Evolutionary conservation across 768 basidiomycete species (phyloP), one percentile per base, ranked within the genome.

Genomic region (Candolleomyces aberdarensis): DNA sequence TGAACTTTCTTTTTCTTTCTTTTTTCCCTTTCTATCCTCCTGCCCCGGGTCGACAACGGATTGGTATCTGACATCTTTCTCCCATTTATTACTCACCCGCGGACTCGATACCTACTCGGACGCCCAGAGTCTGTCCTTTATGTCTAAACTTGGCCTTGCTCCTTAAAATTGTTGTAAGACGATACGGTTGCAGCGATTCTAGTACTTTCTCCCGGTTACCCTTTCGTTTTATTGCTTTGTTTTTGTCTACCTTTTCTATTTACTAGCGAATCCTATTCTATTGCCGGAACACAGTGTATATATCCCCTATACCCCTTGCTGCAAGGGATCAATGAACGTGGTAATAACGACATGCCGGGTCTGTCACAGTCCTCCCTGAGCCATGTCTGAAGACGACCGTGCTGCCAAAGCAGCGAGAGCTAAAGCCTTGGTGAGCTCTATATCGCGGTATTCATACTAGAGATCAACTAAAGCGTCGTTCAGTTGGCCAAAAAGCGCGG

Each of bases 371-470:
- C n/a, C n/a, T 48, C 19, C 50, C 4, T 32, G 48, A 58, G n/a
- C 36, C 14, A 84, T 81, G 85, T 80, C 86, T 22, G 91, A 91
- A 67, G 85, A 87, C 61, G 92, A 94, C 63, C 84, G 92, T 62
- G 89, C 90, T 57, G 85, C 84, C 15, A 92, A 89, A 74, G 84
- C 92, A 58, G 92, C 92, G 3, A 84, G 92, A 63, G 92, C 89
- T 59, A 91, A 89, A 72, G 91, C 89, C 53, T 69, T 94, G 84
- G 92, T 93, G 71, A 61, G 82, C 6, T 32, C 13, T 15, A 49
- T 20, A 4, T 57, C 41, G 40, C 9, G 13, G 10, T 9, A 9
- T 32, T 5, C 9, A 32, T 32, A 32, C 5, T 9, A 32, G 32
- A 32, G 5, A 32, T 4, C 32, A 32, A 9, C 32, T 32, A 4